Evolutionary conservation across 192 early-diverging fungal genomes (phyloP).

Genomic region (Phlyctochytrium bullatum): DNA sequence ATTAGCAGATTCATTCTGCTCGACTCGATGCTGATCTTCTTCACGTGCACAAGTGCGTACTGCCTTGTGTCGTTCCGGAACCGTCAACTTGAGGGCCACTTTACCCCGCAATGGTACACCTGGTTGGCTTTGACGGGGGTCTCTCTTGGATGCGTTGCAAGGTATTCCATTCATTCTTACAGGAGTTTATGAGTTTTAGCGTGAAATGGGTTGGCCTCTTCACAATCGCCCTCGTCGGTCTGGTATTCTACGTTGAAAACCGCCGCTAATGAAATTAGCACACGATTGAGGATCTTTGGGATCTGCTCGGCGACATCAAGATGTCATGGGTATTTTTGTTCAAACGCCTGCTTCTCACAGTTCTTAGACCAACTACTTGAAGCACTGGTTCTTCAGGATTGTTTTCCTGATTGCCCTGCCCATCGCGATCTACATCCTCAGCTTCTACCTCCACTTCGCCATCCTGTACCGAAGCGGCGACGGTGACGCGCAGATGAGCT

Average conservation of each 20-base stretch:
- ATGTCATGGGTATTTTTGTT: slow-evolving; percentile 34
- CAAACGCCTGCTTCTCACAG: slow-evolving; percentile 7
- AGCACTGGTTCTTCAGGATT: slow-evolving; percentile 85
- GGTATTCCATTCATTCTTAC: slow-evolving; percentile 29
- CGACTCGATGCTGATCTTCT: slow-evolving; percentile 93
- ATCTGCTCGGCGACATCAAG: slow-evolving; percentile 73
- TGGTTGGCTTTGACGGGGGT: slow-evolving; percentile 86
- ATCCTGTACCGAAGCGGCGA: slow-evolving; percentile 77
- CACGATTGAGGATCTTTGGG: slow-evolving; percentile 93
- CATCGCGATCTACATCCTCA: slow-evolving; percentile 73
- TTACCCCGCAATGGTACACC: slow-evolving; percentile 82
- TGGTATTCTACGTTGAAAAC: too few species aligned
- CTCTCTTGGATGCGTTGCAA: slow-evolving; percentile 80
- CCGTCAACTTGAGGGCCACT: slow-evolving; percentile 61
- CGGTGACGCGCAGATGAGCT: slow-evolving; percentile 92
- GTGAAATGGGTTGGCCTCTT: slow-evolving; percentile 98
- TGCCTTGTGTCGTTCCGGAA: slow-evolving; percentile 74
- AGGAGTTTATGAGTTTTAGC: slow-evolving; percentile 38
- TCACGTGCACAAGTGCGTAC: slow-evolving; percentile 69
- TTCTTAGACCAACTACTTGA: slow-evolving; percentile 54
- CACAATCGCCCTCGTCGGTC: slow-evolving; percentile 82
- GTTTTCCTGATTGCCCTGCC: slow-evolving; percentile 80
- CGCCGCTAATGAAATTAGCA: slow-evolving; percentile 41
- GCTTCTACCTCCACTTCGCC: slow-evolving; percentile 86
- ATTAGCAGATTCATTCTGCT: slow-evolving; percentile 93